Conservation (phyloP, 108 stramenopile species). For the Schizochytrium sp. region DNA sequence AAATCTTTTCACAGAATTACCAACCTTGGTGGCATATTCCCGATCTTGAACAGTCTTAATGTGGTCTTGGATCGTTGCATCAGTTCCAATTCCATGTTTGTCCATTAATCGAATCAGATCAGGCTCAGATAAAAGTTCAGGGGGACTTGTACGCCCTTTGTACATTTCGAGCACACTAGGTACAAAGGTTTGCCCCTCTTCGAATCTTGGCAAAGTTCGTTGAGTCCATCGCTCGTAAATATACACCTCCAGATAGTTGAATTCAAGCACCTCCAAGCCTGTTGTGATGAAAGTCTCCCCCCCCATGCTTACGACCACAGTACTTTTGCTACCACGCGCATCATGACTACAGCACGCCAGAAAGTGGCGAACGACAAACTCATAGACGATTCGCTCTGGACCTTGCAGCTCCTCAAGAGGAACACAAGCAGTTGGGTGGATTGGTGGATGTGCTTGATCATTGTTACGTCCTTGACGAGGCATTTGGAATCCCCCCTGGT, state of each 20-base stretch:
- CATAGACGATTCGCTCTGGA: constrained; percentile 85
- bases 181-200: not conserved
- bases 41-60: constrained; percentile 73
- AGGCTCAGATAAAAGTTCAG: constrained; percentile 70
- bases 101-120: constrained; percentile 77
- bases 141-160: constrained; percentile 71
- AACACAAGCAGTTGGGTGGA: constrained; percentile 94
- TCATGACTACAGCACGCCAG: constrained; percentile 97
- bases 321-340: constrained; percentile 88
- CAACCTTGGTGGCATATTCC: constrained; percentile 63
- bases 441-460: constrained; percentile 98
- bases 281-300: constrained; percentile 79
- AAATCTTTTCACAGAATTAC: not conserved
- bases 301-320: constrained; percentile 82
- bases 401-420: constrained; percentile 82
- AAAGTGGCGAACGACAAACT: constrained; percentile 92
- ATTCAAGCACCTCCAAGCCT: constrained; percentile 69
- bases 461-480: constrained; percentile 82
- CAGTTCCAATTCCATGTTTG: constrained; percentile 75
- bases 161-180: constrained; percentile 64
- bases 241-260: constrained; percentile 76
- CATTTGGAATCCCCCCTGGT: constrained; percentile 63
- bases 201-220: constrained; percentile 65
- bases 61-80: constrained; percentile 79
- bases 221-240: constrained; percentile 71